Conservation (phyloP, 331 rosid genomes). For the Rhamnella rubrinervis region DNA sequence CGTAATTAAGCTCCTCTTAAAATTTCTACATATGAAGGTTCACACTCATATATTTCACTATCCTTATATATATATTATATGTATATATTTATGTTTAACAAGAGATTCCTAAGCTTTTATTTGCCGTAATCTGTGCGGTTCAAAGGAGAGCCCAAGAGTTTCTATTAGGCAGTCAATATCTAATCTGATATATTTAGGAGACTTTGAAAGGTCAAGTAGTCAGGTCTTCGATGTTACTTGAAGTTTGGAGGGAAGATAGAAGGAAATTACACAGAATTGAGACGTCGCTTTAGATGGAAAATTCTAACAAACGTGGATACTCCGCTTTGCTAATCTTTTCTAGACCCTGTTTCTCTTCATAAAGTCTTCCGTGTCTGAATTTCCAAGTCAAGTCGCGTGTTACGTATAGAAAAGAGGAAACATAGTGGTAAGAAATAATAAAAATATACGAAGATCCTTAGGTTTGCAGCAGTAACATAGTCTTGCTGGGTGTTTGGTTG, state of each 20-base stretch:
- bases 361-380: too few relatives aligned
- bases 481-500: not conserved
- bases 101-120: not conserved
- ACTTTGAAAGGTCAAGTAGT: slow-evolving; percentile 16
- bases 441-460: too few relatives aligned
- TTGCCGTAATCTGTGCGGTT: slow-evolving; percentile 8
- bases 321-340: too few relatives aligned
- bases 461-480: not conserved
- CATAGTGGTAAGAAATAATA: too few relatives aligned
- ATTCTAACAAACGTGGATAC: too few relatives aligned
- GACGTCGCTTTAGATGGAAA: too few relatives aligned
- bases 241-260: too few relatives aligned
- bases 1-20: not conserved
- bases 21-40: not conserved
- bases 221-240: too few relatives aligned
- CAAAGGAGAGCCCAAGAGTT: not conserved
- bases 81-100: not conserved
- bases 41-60: not conserved
- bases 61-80: not conserved
- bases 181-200: not conserved
- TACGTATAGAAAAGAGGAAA: too few relatives aligned
- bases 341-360: too few relatives aligned
- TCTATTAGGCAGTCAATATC: not conserved
- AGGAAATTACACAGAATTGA: too few relatives aligned
- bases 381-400: too few relatives aligned